A percentile compares a stretch with the other conserved stretches of the same genome.
These are phyloP conservation scores for Populus alba DNA, from an alignment of 345 rosid genomes.

Conservation along the genomic window DNA sequence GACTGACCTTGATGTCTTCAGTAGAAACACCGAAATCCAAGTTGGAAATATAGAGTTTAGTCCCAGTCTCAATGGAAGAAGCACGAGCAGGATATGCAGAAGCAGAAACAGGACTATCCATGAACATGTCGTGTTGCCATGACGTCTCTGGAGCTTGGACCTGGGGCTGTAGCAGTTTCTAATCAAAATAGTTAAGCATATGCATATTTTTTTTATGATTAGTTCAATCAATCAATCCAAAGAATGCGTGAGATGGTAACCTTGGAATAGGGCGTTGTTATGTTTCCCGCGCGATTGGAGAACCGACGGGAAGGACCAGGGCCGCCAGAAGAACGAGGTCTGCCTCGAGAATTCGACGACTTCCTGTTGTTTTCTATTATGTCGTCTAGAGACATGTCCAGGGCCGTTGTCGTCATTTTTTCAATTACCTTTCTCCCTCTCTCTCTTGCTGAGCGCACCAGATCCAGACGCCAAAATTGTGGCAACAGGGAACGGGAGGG, in stretches of 20 bases:
- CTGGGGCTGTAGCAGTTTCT: background rate
- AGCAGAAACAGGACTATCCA: background rate
- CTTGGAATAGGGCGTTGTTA: background rate
- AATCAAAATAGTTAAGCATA: background rate
- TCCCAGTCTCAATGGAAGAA: background rate
- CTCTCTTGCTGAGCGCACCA: too few species aligned
- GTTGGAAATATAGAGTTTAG: constrained; percentile 1
- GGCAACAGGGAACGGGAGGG: too few species aligned
- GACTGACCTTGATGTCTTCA: background rate
- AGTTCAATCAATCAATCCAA: background rate
- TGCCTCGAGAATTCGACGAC: background rate
- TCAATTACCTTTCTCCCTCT: too few species aligned
- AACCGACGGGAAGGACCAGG: background rate
- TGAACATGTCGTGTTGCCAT: constrained; percentile 3
- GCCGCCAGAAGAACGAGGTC: background rate
- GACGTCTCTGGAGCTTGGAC: background rate
- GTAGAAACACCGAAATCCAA: background rate
- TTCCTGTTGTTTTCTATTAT: background rate
- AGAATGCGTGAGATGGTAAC: background rate
- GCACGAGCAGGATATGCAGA: background rate
- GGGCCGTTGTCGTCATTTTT: background rate
- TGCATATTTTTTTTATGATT: too few species aligned
- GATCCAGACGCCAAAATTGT: too few species aligned
- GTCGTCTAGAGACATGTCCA: background rate
- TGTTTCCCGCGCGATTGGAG: background rate